Base-by-base conservation (phyloP, 2,329 filamentous ascomycete genomes). In the Magnaporthiopsis incrustans region DNA sequence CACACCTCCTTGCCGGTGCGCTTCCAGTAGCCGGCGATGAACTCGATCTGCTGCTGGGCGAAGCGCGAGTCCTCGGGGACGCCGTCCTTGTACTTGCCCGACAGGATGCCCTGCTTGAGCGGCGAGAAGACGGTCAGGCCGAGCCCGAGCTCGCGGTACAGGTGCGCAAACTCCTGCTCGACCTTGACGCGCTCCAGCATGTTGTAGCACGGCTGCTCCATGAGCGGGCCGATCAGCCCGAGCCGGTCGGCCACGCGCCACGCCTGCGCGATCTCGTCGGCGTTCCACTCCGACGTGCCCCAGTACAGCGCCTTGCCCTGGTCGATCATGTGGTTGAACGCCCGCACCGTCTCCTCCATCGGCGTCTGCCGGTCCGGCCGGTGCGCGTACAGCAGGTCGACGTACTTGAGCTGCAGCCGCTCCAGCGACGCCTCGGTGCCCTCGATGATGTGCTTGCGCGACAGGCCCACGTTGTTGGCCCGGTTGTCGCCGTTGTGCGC, bases 121-220 rank as follows among this genome's bases (percentile, higher is more conserved):
- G 84, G 82, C 25, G 76, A 80, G 81, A 82, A 85, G 69, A 74
- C 74, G 26, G 76, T 78, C 57, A 83, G 81, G 30, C 84, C 84
- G 67, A 85, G 82, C 64, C 81, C 74, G 73, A 79, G 81, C 71
- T 85, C 81, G 66, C 84, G 74, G 74, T 80, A 87, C 11, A 87
- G 72, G 38, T 83, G 82, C 22, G 78, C 79, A 70, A 83, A 86
- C 71, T 87, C 84, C 33, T 64, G 63, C 66, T 69, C 68, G 22
- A 89, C 86, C 69, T 83, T 83, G 67, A 62, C 77, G 35, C 88
- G 82, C 32, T 76, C 75, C 2, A 89, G 77, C 69, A 89, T 79
- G 75, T 89, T 89, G 77, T 90, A 90, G 67, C 83, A 78, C 0
- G 87, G 87, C 75, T 90, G 88, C 73, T 90, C 88, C 69, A 87